Conservation (phyloP, 2,329 filamentous ascomycete genomes). For the Tolypocladium inflatum region DNA sequence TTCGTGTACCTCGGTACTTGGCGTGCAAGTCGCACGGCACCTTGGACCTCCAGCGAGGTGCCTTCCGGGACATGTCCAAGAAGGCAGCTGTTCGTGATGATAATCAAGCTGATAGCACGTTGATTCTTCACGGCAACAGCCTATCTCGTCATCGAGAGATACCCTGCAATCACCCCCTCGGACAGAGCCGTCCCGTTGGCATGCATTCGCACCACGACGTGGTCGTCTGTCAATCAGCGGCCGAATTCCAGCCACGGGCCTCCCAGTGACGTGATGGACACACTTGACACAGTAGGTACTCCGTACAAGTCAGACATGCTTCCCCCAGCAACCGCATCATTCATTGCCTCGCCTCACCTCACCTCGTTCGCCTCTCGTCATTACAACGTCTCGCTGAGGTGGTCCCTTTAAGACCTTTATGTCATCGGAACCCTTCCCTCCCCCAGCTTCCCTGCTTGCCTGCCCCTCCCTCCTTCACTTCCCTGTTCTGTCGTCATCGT, state of each 20-base stretch:
- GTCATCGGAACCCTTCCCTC: not conserved
- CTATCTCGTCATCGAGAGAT: not conserved
- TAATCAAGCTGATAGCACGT: too few species aligned
- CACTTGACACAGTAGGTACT: not conserved
- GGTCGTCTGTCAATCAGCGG: not conserved
- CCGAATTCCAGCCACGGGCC: not conserved
- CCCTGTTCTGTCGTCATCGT: not conserved
- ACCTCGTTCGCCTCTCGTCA: not conserved
- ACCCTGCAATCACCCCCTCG: not conserved
- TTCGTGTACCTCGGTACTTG: not conserved
- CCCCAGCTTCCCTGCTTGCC: not conserved
- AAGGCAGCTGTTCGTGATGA: too few species aligned
- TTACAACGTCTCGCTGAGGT: not conserved
- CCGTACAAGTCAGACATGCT: not conserved
- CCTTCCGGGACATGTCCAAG: not conserved
- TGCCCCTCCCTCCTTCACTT: not conserved
- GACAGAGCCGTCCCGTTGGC: not conserved
- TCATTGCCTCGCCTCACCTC: not conserved
- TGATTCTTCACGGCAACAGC: not conserved
- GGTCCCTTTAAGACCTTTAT: not conserved
- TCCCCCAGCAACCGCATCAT: not conserved
- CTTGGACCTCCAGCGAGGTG: not conserved
- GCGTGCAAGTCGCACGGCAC: not conserved
- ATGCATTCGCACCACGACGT: not conserved
- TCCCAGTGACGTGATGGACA: slow-evolving; percentile 9